These are phyloP conservation scores for Lecanicillium sp. DNA, from an alignment of 2,329 filamentous ascomycete species.

Conservation along the genomic window DNA sequence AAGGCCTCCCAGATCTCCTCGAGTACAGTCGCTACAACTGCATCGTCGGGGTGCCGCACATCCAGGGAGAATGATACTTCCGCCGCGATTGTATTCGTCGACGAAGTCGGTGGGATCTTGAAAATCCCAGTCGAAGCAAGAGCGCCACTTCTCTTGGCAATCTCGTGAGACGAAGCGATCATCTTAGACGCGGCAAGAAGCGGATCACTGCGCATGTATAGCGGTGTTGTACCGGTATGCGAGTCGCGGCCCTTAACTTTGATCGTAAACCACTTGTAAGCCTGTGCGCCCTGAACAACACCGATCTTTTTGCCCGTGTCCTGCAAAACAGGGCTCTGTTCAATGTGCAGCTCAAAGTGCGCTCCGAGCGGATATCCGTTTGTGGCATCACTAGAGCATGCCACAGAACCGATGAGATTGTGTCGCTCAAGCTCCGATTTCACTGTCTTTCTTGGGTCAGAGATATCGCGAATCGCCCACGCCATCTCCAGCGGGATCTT, in stretches of 20 bases:
- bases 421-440: constrained; percentile 58
- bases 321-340: constrained; percentile 74
- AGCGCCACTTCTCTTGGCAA: constrained; percentile 22
- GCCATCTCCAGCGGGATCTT: constrained; percentile 56
- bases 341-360: constrained; percentile 80
- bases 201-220: constrained; percentile 28
- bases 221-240: constrained; percentile 27
- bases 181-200: constrained; percentile 30
- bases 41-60: constrained; percentile 52
- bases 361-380: constrained; percentile 54
- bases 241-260: constrained; percentile 24
- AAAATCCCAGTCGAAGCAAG: constrained; percentile 28
- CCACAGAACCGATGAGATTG: constrained; percentile 47
- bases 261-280: constrained; percentile 28
- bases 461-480: constrained; percentile 55
- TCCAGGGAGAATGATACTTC: constrained; percentile 62
- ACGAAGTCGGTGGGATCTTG: constrained; percentile 51
- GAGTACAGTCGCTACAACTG: constrained; percentile 42
- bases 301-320: constrained; percentile 22
- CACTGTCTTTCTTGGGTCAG: constrained; percentile 25
- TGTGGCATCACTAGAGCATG: constrained; percentile 15
- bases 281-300: constrained; percentile 28
- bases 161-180: constrained; percentile 24
- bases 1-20: constrained; percentile 20
- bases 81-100: constrained; percentile 65